Base-by-base conservation (phyloP, 164 flowering plant species). In the Akebia trifoliata region DNA sequence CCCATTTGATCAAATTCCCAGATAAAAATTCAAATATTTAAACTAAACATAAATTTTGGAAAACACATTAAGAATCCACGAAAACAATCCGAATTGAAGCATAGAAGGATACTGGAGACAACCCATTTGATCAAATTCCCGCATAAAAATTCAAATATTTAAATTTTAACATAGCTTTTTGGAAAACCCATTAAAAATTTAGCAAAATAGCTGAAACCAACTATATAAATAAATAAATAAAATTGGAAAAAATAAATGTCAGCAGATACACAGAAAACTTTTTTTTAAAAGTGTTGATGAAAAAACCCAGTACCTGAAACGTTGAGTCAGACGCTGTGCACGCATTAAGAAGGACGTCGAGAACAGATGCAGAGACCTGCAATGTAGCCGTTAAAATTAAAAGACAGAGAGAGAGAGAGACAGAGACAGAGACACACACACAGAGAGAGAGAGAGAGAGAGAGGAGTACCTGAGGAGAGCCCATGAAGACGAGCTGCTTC, bases 401-500 rank as follows among this genome's bases (percentile, higher is more conserved):
- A 15, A 30, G 45, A 38, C 37, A 5, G 15, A 54, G 38, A 32
- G 56, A 43, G 10, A 34, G 20, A 26, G 8, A 56, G 12, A 38
- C 8, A 44, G n/a, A n/a, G 5, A 3, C 2, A 26, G 21, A 11
- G 11, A 11, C n/a, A n/a, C n/a, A n/a, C n/a, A n/a, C n/a, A 37
- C 48, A 22, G 29, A 54, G 54, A 32, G 56, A 20, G 48, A 49
- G 57, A 38, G 38, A 43, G 43, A 50, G 46, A 43, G 57, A 42
- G 39, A n/a, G 21, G 22, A 30, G 38, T 35, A 78, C 95, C 87
- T 84, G 84, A 62, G 98, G 95, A 51, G 98, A 86, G 25, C 98
- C 98, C 72, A 92, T 55, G 76, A 89, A 89, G 68, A 92, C 91
- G 30, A 89, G 83, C 12, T 78, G 76, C 74, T 86, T 83, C 74